phyloP scores from a whole-genome alignment of 495 filamentous ascomycete species.

The Trichoderma gamsii region DNA sequence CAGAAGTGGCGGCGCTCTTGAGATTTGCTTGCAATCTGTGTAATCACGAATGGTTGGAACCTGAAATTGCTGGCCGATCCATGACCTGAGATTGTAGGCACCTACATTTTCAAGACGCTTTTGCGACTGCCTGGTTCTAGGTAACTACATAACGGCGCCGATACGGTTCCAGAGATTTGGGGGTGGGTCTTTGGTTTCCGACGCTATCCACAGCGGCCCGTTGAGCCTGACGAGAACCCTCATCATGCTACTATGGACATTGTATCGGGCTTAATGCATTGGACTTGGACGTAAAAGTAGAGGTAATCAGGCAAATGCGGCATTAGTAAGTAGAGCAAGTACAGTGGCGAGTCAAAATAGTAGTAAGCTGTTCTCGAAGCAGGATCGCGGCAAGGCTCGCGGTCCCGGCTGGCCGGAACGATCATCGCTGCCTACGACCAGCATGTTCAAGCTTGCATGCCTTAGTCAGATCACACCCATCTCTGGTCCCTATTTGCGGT shows the following conservation, averaged over 20 bases:
- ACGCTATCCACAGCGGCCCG: conserved; percentile 7
- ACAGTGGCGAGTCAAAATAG: too few species aligned
- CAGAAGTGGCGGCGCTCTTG: too few species aligned
- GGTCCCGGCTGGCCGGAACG: not conserved
- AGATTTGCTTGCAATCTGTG: too few species aligned
- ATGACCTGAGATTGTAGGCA: not conserved
- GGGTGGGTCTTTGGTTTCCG: not conserved
- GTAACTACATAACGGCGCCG: not conserved
- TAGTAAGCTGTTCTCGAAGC: too few species aligned
- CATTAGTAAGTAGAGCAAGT: too few species aligned
- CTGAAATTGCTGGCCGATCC: too few species aligned
- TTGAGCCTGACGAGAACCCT: not conserved
- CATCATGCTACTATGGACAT: too few species aligned
- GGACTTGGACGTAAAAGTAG: too few species aligned
- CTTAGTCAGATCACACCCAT: not conserved
- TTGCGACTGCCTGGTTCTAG: conserved; percentile 9
- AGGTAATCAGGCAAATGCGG: too few species aligned
- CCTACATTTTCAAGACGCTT: not conserved
- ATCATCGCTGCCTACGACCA: not conserved
- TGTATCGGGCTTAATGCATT: too few species aligned
- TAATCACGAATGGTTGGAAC: too few species aligned
- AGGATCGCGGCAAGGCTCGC: not conserved
- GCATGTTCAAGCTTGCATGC: not conserved
- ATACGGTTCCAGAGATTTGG: not conserved
- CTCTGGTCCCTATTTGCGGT: too few species aligned